Conservation (phyloP, 73 alveolate genomes). For the Paramecium sexaurelia region DNA sequence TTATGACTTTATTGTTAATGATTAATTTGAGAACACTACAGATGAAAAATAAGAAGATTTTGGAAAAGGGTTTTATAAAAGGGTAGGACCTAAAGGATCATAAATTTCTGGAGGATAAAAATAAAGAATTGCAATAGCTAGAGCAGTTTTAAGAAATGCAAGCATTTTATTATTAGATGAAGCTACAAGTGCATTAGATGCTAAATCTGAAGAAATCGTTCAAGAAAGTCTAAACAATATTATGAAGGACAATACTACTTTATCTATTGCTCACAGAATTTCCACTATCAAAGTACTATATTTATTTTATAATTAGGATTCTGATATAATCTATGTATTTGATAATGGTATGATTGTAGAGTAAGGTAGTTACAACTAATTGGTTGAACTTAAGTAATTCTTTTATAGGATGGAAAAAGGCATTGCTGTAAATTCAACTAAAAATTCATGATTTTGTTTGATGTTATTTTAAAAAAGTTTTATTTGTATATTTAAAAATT, state of each 20-base stretch:
- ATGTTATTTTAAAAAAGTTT: not conserved
- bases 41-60: slow-evolving; percentile 15
- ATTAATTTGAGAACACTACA: not conserved
- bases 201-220: slow-evolving; percentile 79
- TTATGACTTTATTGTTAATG: slow-evolving; percentile 63
- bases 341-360: slow-evolving; percentile 78
- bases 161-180: slow-evolving; percentile 87
- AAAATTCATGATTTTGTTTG: not conserved
- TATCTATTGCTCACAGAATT: slow-evolving; percentile 88
- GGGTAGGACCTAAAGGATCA: slow-evolving; percentile 66
- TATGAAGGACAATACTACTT: slow-evolving; percentile 78
- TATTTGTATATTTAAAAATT: too few relatives aligned
- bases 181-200: slow-evolving; percentile 93
- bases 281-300: slow-evolving; percentile 68
- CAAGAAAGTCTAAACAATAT: slow-evolving; percentile 81
- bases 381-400: slow-evolving; percentile 66
- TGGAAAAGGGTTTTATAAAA: slow-evolving; percentile 56
- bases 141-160: slow-evolving; percentile 85
- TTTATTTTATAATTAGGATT: slow-evolving; percentile 54
- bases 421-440: not conserved
- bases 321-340: slow-evolving; percentile 82
- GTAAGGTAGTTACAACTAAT: slow-evolving; percentile 77
- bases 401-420: slow-evolving; percentile 19
- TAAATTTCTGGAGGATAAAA: slow-evolving; percentile 93
- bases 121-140: slow-evolving; percentile 90